These are phyloP conservation scores for Colletotrichum falcatum DNA, from an alignment of 2,329 filamentous ascomycete species.

Conservation along the genomic window DNA sequence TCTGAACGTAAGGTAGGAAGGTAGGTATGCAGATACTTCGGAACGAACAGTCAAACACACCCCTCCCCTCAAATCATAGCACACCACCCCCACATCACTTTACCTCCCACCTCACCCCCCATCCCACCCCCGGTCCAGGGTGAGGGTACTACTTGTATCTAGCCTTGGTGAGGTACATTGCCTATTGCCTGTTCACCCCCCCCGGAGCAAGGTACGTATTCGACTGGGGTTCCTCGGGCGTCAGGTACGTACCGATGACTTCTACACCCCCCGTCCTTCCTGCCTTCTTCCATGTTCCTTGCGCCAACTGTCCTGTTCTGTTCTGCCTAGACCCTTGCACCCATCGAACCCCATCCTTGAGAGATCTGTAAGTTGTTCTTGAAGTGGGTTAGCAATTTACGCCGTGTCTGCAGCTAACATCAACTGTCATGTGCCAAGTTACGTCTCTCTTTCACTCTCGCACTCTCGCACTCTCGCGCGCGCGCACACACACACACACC, in stretches of 20 bases:
- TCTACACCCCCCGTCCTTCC: not conserved
- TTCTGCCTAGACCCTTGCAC: slow-evolving; percentile 24
- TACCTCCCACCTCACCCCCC: not conserved
- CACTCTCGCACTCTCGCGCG: not conserved
- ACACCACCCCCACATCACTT: not conserved
- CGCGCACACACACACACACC: not conserved
- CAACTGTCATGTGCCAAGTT: slow-evolving; percentile 41
- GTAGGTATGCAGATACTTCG: not conserved
- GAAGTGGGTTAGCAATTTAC: slow-evolving; percentile 41
- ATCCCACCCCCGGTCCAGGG: not conserved
- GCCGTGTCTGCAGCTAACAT: slow-evolving; percentile 40
- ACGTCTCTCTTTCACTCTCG: slow-evolving; percentile 21
- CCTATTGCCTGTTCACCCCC: not conserved
- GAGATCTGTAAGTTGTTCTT: slow-evolving; percentile 40
- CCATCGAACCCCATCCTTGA: slow-evolving; percentile 33
- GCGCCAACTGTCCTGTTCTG: slow-evolving; percentile 14
- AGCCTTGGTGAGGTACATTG: not conserved
- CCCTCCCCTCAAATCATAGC: not conserved
- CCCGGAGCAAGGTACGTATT: slow-evolving; percentile 17
- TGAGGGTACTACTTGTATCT: not conserved
- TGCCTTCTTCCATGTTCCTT: slow-evolving; percentile 16
- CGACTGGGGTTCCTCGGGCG: no score
- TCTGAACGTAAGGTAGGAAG: not conserved
- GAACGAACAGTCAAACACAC: not conserved
- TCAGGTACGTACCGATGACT: not conserved